phyloP scores from a whole-genome alignment of 2,329 filamentous ascomycete genomes.

The Aspergillus brunneoviolaceus region DNA sequence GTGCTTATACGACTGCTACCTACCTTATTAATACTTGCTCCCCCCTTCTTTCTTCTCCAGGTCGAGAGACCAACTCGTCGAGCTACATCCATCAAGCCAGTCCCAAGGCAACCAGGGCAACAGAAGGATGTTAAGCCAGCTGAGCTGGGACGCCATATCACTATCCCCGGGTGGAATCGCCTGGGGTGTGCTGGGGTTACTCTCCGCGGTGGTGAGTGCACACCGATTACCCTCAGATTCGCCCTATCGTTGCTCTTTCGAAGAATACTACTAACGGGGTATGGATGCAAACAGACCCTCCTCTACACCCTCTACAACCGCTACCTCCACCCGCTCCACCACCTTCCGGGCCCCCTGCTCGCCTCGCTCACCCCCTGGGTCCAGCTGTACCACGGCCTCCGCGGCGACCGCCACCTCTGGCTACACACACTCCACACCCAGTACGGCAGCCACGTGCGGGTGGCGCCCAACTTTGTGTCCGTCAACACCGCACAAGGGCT shows the following conservation, averaged over 20 bases:
- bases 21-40: no score
- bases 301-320: conserved; percentile 35
- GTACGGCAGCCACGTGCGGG: conserved; percentile 71
- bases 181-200: neutral
- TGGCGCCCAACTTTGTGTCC: conserved; percentile 73
- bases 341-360: conserved; percentile 33
- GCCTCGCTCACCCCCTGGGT: conserved; percentile 47
- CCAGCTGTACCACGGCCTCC: conserved; percentile 71
- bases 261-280: no score
- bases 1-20: no score
- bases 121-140: conserved; percentile 6
- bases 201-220: conserved; percentile 5
- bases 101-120: neutral
- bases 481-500: conserved; percentile 69
- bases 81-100: no score
- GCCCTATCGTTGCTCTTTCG: no score
- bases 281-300: neutral
- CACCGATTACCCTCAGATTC: neutral
- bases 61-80: no score
- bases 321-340: conserved; percentile 36
- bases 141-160: conserved; percentile 5
- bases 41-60: no score
- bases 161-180: neutral
- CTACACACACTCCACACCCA: conserved; percentile 68
- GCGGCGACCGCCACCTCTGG: conserved; percentile 71